Evolutionary conservation across 2,329 filamentous ascomycete genomes (phyloP).

Genomic region (Metarhizium brunneum): DNA sequence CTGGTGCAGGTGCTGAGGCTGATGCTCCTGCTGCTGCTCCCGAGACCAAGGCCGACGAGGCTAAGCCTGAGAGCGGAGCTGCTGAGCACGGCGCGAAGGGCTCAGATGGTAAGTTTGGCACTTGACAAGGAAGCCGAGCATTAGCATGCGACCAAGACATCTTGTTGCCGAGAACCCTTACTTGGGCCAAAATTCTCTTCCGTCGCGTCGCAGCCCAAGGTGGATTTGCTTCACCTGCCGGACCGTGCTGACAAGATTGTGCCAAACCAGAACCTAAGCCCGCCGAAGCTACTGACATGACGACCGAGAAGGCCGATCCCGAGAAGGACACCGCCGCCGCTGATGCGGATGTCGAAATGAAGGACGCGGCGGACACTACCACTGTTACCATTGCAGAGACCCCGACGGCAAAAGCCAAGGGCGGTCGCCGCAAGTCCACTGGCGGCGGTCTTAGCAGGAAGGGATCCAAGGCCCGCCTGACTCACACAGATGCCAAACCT

Average conservation of each 20-base stretch:
- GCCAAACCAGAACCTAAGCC: constrained; percentile 17
- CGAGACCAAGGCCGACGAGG: constrained; percentile 12
- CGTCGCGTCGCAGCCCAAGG: neutral
- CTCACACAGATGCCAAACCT: constrained; percentile 71
- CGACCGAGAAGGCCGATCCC: constrained; percentile 19
- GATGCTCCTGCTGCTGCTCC: constrained; percentile 15
- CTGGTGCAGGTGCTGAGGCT: constrained; percentile 20
- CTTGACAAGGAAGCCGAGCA: neutral
- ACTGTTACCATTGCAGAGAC: constrained; percentile 18
- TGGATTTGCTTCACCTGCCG: constrained; percentile 8
- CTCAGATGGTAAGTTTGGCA: constrained; percentile 20
- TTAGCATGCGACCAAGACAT: neutral
- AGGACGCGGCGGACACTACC: constrained; percentile 20
- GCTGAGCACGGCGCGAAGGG: constrained; percentile 19
- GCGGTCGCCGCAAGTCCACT: constrained; percentile 69
- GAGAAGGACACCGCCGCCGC: constrained; percentile 15
- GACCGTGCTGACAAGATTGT: neutral
- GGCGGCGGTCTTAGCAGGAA: constrained; percentile 74
- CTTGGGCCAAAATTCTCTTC: neutral
- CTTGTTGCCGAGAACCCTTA: neutral
- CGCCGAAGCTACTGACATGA: constrained; percentile 12
- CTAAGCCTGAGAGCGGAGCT: constrained; percentile 15
- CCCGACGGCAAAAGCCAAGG: constrained; percentile 29
- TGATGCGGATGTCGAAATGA: constrained; percentile 45
- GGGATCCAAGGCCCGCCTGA: constrained; percentile 63